phyloP scores from a whole-genome alignment of 1,284 basidiomycete species.

The Violaceomyces palustris region DNA sequence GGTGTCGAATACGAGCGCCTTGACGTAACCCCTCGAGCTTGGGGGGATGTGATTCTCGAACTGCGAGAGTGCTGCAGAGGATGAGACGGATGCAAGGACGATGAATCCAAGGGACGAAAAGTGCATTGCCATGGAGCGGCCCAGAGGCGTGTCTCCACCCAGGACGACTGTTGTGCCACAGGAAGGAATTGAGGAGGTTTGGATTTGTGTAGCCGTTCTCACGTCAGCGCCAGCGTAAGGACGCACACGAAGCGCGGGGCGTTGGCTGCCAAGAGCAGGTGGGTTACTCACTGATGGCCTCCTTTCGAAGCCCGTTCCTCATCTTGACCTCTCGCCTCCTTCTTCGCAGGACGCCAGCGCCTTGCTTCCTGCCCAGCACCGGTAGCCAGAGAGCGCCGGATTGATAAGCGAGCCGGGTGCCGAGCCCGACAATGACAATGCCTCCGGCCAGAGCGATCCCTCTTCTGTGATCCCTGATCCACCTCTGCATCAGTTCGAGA shows the following conservation, averaged over 20 bases:
- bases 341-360: slow-evolving; percentile 6
- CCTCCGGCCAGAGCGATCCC: slow-evolving; percentile 12
- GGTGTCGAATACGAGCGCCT: slow-evolving; percentile 31
- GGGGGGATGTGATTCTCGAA: slow-evolving; percentile 43
- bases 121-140: slow-evolving; percentile 33
- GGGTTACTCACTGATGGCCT: slow-evolving; percentile 26
- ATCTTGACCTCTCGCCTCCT: slow-evolving; percentile 16
- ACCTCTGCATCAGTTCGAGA: slow-evolving; percentile 7
- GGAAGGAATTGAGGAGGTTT: background rate
- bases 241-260: background rate
- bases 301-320: slow-evolving; percentile 32
- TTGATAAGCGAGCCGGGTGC: slow-evolving; percentile 21
- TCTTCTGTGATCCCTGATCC: slow-evolving; percentile 10
- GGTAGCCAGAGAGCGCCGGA: slow-evolving; percentile 16
- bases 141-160: slow-evolving; percentile 48
- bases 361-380: slow-evolving; percentile 18
- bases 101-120: slow-evolving; percentile 42
- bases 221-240: background rate
- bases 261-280: background rate
- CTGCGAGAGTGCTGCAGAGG: slow-evolving; percentile 18
- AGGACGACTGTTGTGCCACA: slow-evolving; percentile 24
- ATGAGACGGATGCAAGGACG: slow-evolving; percentile 42
- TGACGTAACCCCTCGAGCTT: slow-evolving; percentile 46
- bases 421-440: slow-evolving; percentile 19
- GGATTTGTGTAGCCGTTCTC: slow-evolving; percentile 3